Evolutionary conservation across 1,139 yeast species (phyloP).

Genomic region (Suhomyces maxii): DNA sequence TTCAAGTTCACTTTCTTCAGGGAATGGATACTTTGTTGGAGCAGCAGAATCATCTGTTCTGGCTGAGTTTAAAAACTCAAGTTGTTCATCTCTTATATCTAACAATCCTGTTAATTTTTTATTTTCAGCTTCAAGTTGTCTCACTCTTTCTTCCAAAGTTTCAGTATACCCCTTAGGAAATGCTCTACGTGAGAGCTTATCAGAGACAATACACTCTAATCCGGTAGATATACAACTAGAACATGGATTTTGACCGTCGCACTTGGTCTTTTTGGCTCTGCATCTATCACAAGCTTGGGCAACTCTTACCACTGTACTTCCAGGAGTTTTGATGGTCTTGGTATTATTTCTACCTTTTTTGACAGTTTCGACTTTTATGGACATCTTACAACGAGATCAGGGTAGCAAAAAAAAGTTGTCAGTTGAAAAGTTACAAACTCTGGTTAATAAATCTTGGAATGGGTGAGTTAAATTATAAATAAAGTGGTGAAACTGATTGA

Average conservation of each 20-base stretch:
- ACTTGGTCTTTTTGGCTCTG: constrained; percentile 73
- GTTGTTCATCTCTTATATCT: constrained; percentile 63
- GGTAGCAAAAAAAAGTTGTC: no score
- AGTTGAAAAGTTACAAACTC: no score
- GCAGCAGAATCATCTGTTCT: neutral
- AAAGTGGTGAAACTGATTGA: no score
- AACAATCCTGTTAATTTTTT: constrained; percentile 45
- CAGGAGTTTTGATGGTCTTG: constrained; percentile 67
- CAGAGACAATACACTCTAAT: constrained; percentile 46
- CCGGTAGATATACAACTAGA: constrained; percentile 46
- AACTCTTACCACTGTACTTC: constrained; percentile 54
- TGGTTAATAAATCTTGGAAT: no score
- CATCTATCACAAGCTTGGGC: constrained; percentile 91
- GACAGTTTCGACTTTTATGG: constrained; percentile 3
- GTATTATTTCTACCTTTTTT: constrained; percentile 18
- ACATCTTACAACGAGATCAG: neutral
- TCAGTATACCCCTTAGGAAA: constrained; percentile 36
- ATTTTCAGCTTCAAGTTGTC: constrained; percentile 48
- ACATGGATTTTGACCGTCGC: constrained; percentile 66
- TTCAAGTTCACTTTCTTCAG: neutral
- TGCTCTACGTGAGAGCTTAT: constrained; percentile 41
- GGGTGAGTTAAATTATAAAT: no score
- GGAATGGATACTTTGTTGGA: neutral
- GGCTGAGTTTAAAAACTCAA: constrained; percentile 27
- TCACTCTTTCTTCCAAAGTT: constrained; percentile 45